These are phyloP conservation scores for Nitzschia inconspicua DNA, from an alignment of 108 stramenopile genomes.

Conservation along the genomic window DNA sequence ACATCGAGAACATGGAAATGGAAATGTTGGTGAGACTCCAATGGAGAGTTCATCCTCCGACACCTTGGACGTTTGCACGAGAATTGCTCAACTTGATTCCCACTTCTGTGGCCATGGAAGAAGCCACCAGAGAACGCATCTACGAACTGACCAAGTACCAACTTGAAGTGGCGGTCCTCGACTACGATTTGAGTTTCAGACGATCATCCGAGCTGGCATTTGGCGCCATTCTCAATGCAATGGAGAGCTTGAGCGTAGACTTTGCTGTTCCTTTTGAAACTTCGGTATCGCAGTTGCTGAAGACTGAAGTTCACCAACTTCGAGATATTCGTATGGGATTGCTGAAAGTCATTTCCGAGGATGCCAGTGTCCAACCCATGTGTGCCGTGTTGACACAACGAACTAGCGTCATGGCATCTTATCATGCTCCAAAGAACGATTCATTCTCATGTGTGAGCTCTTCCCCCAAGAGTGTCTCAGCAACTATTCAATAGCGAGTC, in stretches of 20 bases:
- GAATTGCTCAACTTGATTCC: slow-evolving; percentile 2
- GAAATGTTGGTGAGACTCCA: slow-evolving; percentile 29
- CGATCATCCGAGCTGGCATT: slow-evolving; percentile 15
- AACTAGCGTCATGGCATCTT: too few species aligned
- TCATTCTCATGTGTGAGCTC: too few species aligned
- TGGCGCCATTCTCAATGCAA: slow-evolving; percentile 20
- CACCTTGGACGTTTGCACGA: slow-evolving; percentile 12
- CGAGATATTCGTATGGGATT: background rate
- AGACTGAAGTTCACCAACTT: background rate
- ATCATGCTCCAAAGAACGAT: too few species aligned
- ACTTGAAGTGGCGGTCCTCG: slow-evolving; percentile 6
- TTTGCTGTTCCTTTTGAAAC: background rate
- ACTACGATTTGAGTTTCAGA: slow-evolving; percentile 13
- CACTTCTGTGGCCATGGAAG: background rate
- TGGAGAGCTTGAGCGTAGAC: slow-evolving; percentile 6
- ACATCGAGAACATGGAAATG: slow-evolving; percentile 56
- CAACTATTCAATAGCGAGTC: too few species aligned
- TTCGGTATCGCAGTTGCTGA: background rate
- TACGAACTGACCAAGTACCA: slow-evolving; percentile 16
- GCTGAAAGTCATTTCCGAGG: background rate
- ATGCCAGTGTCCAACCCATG: too few species aligned
- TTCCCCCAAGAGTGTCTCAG: too few species aligned
- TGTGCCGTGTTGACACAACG: too few species aligned
- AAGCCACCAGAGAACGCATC: background rate
- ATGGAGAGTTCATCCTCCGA: slow-evolving; percentile 50